Conservation (phyloP, 2,329 filamentous ascomycete species). For the Trichoderma koningii region DNA sequence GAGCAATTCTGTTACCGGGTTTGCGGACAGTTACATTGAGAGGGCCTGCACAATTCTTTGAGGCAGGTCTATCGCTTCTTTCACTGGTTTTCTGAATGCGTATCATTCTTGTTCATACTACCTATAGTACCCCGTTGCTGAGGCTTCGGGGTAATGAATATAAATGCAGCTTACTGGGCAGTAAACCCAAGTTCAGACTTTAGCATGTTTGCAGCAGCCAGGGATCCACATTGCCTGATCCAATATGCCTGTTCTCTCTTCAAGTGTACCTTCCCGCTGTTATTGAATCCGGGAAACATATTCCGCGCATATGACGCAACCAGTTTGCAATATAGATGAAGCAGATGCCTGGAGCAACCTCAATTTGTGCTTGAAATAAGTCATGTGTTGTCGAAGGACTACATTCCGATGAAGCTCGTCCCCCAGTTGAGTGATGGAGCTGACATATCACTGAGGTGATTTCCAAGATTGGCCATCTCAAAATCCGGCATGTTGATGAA, state of each 20-base stretch:
- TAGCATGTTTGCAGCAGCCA: not conserved
- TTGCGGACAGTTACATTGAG: not conserved
- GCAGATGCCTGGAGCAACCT: not conserved
- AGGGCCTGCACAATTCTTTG: not conserved
- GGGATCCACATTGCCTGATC: not conserved
- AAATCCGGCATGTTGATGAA: constrained; percentile 3
- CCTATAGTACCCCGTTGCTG: not conserved
- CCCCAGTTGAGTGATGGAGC: constrained; percentile 3
- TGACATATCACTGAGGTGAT: not conserved
- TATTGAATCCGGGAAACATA: not conserved
- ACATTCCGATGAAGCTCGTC: not conserved
- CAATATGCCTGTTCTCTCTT: too few species aligned
- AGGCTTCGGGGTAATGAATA: not conserved
- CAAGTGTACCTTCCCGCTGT: too few species aligned
- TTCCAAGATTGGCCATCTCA: not conserved
- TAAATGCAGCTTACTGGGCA: too few species aligned
- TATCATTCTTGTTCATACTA: constrained; percentile 16
- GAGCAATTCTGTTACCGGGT: not conserved
- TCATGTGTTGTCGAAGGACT: not conserved
- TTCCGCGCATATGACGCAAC: too few species aligned
- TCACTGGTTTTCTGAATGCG: not conserved
- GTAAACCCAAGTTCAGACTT: not conserved
- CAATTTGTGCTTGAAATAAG: too few species aligned
- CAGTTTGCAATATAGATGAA: too few species aligned
- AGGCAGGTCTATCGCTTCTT: not conserved